Conservation (phyloP, 108 stramenopile species). For the Skeletonema costatum region DNA sequence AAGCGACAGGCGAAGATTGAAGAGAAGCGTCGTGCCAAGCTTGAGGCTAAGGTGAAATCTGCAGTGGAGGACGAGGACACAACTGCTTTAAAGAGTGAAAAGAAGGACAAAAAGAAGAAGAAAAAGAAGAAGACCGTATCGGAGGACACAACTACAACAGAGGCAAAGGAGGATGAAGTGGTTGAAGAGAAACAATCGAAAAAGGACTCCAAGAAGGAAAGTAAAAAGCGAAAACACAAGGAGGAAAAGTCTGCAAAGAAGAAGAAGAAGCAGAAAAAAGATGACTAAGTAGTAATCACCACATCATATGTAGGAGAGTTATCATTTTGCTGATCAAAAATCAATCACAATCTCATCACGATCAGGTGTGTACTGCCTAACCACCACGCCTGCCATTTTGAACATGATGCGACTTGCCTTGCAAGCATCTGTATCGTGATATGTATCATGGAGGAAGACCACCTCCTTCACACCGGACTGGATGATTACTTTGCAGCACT, state of each 20-base stretch:
- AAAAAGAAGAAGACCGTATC: background rate
- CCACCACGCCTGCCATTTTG: constrained; percentile 81
- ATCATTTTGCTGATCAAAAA: constrained; percentile 6
- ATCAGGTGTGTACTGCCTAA: constrained; percentile 56
- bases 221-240: constrained; percentile 19
- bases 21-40: constrained; percentile 65
- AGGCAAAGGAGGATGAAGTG: background rate
- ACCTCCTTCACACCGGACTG: constrained; percentile 96
- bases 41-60: constrained; percentile 36
- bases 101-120: background rate
- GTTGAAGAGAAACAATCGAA: background rate
- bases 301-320: constrained; percentile 13
- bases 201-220: constrained; percentile 34
- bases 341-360: constrained; percentile 27
- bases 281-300: background rate
- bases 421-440: constrained; percentile 87
- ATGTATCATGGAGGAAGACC: constrained; percentile 93
- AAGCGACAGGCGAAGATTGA: constrained; percentile 62
- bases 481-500: constrained; percentile 97
- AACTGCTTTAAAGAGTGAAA: background rate
- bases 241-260: background rate
- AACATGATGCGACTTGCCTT: constrained; percentile 93
- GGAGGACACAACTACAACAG: background rate
- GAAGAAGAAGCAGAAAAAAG: background rate
- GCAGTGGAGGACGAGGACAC: background rate